A percentile compares a stretch with the other conserved stretches of the same genome.
Conservation (phyloP, 768 basidiomycete species). For the Leccinum arenicola region DNA sequence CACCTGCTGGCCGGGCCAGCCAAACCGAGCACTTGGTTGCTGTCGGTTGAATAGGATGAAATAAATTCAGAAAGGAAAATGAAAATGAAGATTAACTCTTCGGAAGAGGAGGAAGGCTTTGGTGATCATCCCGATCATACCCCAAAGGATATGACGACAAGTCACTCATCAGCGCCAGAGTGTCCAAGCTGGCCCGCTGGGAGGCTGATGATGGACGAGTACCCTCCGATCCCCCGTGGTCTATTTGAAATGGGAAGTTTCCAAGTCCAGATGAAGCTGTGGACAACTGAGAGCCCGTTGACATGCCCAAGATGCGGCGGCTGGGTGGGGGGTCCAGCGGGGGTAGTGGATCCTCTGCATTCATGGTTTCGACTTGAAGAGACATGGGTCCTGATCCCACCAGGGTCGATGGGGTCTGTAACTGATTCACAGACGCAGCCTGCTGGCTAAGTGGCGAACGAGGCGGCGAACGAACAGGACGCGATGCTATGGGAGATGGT, state of each 20-base stretch:
- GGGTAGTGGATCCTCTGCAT: slow-evolving; percentile 34
- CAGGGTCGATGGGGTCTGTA: slow-evolving; percentile 4
- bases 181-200: slow-evolving; percentile 80
- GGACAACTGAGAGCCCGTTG: slow-evolving; percentile 73
- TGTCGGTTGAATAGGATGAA: slow-evolving; percentile 9
- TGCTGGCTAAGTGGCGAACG: slow-evolving; percentile 70
- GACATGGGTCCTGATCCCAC: neutral
- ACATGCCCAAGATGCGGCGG: slow-evolving; percentile 64
- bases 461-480: slow-evolving; percentile 71
- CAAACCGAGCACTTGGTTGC: slow-evolving; percentile 16
- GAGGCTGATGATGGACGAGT: slow-evolving; percentile 34
- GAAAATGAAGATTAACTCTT: slow-evolving; percentile 23
- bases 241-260: slow-evolving; percentile 86
- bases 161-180: slow-evolving; percentile 78
- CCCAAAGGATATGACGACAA: slow-evolving; percentile 80
- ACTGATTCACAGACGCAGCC: slow-evolving; percentile 34
- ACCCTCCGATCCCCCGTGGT: slow-evolving; percentile 48
- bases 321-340: slow-evolving; percentile 49
- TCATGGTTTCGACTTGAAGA: slow-evolving; percentile 19
- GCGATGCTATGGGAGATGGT: slow-evolving; percentile 83
- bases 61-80: neutral
- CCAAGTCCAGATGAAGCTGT: slow-evolving; percentile 79
- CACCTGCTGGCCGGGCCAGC: slow-evolving; percentile 28
- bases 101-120: slow-evolving; percentile 20
- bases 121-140: slow-evolving; percentile 50